Conservation (phyloP, 371 early-diverging fungal genomes). For the Mortierella sp. region DNA sequence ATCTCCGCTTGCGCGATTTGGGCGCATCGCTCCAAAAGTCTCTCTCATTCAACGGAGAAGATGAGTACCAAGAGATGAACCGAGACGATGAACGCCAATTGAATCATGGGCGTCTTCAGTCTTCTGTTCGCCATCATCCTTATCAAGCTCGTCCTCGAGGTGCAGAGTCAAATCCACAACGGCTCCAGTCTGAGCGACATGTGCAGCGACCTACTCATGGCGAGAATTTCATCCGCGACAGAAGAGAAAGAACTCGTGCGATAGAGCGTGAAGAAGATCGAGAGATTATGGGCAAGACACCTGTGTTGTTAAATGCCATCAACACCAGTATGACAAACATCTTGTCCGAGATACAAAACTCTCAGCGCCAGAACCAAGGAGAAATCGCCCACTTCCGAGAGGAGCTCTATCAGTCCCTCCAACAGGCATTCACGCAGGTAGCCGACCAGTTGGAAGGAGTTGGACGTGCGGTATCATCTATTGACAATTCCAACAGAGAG, state of each 20-base stretch:
- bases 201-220: conserved; percentile 14
- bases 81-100: conserved; percentile 14
- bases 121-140: conserved; percentile 35
- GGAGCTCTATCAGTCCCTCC: conserved; percentile 39
- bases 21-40: conserved; percentile 45
- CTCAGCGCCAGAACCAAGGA: conserved; percentile 21
- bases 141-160: conserved; percentile 22
- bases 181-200: conserved; percentile 14
- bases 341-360: conserved; percentile 38
- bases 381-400: conserved; percentile 42
- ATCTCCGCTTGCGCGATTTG: conserved; percentile 38
- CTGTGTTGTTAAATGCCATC: conserved; percentile 44
- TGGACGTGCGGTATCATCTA: conserved; percentile 34
- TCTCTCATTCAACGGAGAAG: conserved; percentile 47
- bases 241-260: conserved; percentile 43
- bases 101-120: not conserved
- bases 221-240: conserved; percentile 23
- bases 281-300: conserved; percentile 33
- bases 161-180: conserved; percentile 10
- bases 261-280: conserved; percentile 19
- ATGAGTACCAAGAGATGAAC: conserved; percentile 25
- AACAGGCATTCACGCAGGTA: conserved; percentile 37
- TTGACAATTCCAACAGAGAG: conserved; percentile 28
- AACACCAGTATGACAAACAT: conserved; percentile 50
- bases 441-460: conserved; percentile 44